phyloP scores from a whole-genome alignment of 1,139 yeast genomes.

The Yarrowia galli region DNA sequence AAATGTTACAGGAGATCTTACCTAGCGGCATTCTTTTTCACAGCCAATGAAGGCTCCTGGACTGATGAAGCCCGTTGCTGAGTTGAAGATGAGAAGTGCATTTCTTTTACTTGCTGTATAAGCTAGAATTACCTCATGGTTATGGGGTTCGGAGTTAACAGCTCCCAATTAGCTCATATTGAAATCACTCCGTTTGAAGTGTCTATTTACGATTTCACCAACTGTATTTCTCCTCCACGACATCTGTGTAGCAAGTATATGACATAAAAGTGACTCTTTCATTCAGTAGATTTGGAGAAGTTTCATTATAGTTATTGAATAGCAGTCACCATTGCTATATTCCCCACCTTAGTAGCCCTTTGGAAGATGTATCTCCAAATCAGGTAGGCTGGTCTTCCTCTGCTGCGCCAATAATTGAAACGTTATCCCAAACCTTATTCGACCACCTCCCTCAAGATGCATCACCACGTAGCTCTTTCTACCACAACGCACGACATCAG shows the following conservation, averaged over 20 bases:
- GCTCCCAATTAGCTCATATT: conserved; percentile 18
- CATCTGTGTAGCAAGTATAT: too few species aligned
- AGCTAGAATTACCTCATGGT: not conserved
- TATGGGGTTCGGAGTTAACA: conserved; percentile 2
- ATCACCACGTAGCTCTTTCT: conserved; percentile 14
- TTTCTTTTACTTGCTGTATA: not conserved
- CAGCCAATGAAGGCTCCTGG: too few species aligned
- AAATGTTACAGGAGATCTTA: too few species aligned
- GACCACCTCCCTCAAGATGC: not conserved
- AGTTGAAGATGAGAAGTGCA: too few species aligned
- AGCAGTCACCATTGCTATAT: too few species aligned
- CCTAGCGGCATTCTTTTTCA: too few species aligned
- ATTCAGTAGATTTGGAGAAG: too few species aligned
- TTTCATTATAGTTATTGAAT: too few species aligned
- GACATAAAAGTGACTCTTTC: too few species aligned
- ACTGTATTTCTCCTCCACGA: not conserved
- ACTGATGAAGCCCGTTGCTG: too few species aligned
- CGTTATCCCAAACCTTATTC: not conserved
- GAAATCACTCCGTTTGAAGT: not conserved
- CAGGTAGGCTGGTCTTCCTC: conserved; percentile 13
- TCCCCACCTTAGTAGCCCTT: too few species aligned
- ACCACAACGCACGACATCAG: not conserved
- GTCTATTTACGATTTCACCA: not conserved
- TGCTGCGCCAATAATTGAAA: conserved; percentile 28
- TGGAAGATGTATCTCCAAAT: not conserved